These are phyloP conservation scores for Ustilago trichophora DNA, from an alignment of 1,284 basidiomycete species.

Conservation along the genomic window DNA sequence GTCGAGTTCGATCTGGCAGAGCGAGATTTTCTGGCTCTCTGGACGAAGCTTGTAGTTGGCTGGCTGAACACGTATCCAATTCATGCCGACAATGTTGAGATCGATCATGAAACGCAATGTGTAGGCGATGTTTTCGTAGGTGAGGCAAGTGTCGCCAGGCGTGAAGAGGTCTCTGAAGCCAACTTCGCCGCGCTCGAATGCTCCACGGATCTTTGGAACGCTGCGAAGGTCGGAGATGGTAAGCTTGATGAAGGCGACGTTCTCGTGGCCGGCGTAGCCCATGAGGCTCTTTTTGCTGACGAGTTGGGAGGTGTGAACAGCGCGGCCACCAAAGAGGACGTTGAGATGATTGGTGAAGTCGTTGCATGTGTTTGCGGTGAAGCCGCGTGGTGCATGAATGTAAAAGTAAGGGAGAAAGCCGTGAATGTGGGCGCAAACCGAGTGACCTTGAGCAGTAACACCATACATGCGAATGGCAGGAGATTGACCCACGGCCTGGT, in stretches of 20 bases:
- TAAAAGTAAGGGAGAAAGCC: constrained; percentile 66
- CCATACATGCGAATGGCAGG: constrained; percentile 65
- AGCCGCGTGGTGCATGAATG: constrained; percentile 62
- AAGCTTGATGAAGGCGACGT: constrained; percentile 63
- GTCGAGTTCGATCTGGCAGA: constrained; percentile 64
- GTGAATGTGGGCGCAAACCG: constrained; percentile 64
- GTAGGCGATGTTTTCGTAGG: constrained; percentile 65
- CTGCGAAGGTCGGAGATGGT: constrained; percentile 57
- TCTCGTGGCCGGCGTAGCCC: constrained; percentile 60
- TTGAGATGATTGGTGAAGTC: constrained; percentile 64
- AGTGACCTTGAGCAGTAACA: constrained; percentile 58
- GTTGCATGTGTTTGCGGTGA: constrained; percentile 53
- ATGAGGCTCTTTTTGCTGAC: constrained; percentile 62
- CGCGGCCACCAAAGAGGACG: constrained; percentile 50
- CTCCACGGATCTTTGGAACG: constrained; percentile 58
- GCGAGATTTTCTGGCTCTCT: constrained; percentile 48
- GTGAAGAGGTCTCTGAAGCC: constrained; percentile 62
- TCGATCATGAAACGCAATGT: constrained; percentile 66
- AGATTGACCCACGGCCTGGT: constrained; percentile 44
- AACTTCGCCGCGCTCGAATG: constrained; percentile 63
- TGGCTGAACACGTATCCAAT: constrained; percentile 60
- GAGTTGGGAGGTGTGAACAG: constrained; percentile 50
- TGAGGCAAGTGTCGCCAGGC: constrained; percentile 55
- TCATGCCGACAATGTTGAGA: constrained; percentile 65
- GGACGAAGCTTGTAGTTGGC: constrained; percentile 59